Base-by-base conservation (phyloP, 1,139 yeast genomes). In the Geotrichum europaeum region DNA sequence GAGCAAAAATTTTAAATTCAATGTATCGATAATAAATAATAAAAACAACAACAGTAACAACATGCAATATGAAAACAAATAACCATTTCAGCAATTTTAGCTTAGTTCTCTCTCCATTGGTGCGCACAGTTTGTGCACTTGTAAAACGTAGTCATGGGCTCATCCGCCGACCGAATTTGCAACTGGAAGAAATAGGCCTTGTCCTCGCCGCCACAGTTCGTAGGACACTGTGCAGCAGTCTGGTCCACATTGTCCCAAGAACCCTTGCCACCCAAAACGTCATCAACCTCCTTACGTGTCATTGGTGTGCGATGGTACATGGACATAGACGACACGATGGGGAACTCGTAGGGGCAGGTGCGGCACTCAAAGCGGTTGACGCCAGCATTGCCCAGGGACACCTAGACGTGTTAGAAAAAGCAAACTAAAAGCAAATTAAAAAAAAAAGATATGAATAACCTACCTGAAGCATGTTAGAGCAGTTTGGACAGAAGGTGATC, bases 171-270 rank as follows among this genome's bases (percentile, higher is more conserved):
- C 75, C 99, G 81, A 70, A 94, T 94, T 75, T 94, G 99, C 63
- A 94, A 79, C 76, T 94, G 99, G 81, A 92, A 95, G 79, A 90
- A 94, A 75, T 95, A 94, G 0, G 99, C 99, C 74, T 90, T 89
- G 67, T 84, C 89, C 65, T 88, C 87, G 55, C 91, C 96, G 78
- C 99, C 94, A 1, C 80, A 75, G 65, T 89, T 96, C 53, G 83
- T 79, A 3, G 97, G 97, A 78, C 99, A 94, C 72, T 94, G 96
- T 0, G 94, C 72, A 6, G 70, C 65, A 0, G 81, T 78, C 63
- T 78, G 79, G 72, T 95, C 99, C 36, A 95, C 99, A 71, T 94
- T 92, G 73, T 94, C 99, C 99, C 99, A 94, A 2, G 98, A 96
- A 32, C 97, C 98, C 66, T 86, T 95, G 51, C 97, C 97, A 63